phyloP scores from a whole-genome alignment of 2,329 filamentous ascomycete genomes.

The Neonectria sp. region DNA sequence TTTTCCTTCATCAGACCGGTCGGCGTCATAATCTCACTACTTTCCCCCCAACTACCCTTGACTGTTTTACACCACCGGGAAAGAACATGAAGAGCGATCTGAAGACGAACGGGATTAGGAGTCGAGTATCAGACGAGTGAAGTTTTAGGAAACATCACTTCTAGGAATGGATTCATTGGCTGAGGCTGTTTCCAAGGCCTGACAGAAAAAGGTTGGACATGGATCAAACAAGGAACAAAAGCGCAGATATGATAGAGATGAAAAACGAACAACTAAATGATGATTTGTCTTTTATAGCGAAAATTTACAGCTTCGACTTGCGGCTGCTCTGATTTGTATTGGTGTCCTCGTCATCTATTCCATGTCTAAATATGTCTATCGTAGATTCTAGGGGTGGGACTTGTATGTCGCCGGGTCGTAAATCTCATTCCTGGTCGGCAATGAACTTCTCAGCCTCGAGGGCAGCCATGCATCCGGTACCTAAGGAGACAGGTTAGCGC shows the following conservation, averaged over 20 bases:
- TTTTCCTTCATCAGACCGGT: neutral
- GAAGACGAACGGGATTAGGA: neutral
- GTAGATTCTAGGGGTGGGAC: constrained; percentile 34
- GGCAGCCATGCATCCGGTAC: constrained; percentile 94
- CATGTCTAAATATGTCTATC: constrained; percentile 42
- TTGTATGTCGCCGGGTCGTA: constrained; percentile 33
- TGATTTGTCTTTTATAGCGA: constrained; percentile 15
- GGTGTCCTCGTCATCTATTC: constrained; percentile 32
- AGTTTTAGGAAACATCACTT: neutral
- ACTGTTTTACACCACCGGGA: neutral
- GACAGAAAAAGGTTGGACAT: neutral
- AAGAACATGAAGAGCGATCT: neutral
- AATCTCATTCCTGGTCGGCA: constrained; percentile 75
- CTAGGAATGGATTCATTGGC: neutral
- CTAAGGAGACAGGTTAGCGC: constrained; percentile 58
- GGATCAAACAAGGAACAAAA: neutral
- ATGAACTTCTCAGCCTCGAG: constrained; percentile 97
- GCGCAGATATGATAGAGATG: constrained; percentile 9
- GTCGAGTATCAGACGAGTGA: neutral
- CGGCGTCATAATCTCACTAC: neutral
- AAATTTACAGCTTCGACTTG: constrained; percentile 31
- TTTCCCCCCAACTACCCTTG: neutral
- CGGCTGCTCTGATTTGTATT: constrained; percentile 23
- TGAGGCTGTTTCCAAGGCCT: neutral
- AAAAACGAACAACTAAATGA: constrained; percentile 27